These are phyloP conservation scores for Penicillium waksmanii DNA, from an alignment of 495 filamentous ascomycete genomes.

Conservation along the genomic window DNA sequence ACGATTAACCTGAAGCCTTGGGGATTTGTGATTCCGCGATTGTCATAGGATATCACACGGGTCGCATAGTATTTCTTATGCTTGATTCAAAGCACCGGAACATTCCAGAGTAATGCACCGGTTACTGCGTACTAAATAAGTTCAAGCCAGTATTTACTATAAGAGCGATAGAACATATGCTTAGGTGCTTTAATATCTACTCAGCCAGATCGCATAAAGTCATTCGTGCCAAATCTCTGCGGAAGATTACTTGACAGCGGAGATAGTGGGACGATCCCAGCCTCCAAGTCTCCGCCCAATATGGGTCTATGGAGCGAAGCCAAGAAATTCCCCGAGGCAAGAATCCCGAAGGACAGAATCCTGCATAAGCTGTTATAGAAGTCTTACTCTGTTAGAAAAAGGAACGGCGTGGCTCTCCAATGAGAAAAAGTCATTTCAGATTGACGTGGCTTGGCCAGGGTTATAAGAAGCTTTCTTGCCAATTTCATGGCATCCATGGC, in stretches of 20 bases:
- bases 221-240: neutral
- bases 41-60: too few species aligned
- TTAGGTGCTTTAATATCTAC: neutral
- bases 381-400: neutral
- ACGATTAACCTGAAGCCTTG: too few species aligned
- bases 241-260: neutral
- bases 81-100: too few species aligned
- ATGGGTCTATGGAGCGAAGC: neutral
- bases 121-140: neutral
- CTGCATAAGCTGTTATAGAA: neutral
- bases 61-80: too few species aligned
- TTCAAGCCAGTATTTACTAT: neutral
- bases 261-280: neutral
- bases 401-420: neutral
- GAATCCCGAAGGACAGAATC: neutral
- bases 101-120: too few species aligned
- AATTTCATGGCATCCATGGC: slow-evolving; percentile 19
- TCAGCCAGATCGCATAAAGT: neutral
- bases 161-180: too few species aligned
- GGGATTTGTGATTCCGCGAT: too few species aligned
- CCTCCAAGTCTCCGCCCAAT: neutral
- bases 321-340: neutral
- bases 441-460: neutral
- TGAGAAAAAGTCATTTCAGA: too few species aligned
- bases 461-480: slow-evolving; percentile 27